Conservation (phyloP, 2,329 filamentous ascomycete species). For the Colletotrichum destructivum region DNA sequence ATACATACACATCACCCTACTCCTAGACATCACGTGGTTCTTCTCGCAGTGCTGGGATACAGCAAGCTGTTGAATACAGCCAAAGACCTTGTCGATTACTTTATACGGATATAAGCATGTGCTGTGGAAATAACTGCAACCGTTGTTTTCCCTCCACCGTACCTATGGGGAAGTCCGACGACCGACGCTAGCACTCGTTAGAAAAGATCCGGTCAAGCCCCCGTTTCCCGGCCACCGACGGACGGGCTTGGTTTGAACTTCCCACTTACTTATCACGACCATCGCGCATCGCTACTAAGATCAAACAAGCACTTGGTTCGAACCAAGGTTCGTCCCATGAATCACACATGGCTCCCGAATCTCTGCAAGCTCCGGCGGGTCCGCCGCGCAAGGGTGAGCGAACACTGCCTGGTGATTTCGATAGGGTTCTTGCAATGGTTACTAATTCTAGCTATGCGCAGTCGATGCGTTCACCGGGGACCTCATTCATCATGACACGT, state of each 20-base stretch:
- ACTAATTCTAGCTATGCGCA: slow-evolving; percentile 11
- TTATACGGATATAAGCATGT: too few relatives aligned
- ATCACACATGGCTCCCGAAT: slow-evolving; percentile 22
- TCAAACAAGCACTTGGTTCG: slow-evolving; percentile 33
- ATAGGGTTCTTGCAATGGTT: background rate
- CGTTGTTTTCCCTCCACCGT: too few relatives aligned
- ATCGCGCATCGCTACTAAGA: background rate
- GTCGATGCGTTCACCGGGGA: slow-evolving; percentile 47
- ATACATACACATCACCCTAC: too few relatives aligned
- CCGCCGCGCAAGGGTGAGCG: slow-evolving; percentile 37
- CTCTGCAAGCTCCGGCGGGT: slow-evolving; percentile 13
- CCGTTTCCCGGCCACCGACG: too few relatives aligned
- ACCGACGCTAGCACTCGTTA: slow-evolving; percentile 16
- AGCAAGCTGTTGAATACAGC: too few relatives aligned
- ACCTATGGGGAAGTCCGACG: slow-evolving; percentile 28
- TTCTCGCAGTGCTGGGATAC: too few relatives aligned
- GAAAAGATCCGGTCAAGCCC: background rate
- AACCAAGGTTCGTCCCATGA: background rate
- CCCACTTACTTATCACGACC: too few relatives aligned
- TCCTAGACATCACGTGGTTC: too few relatives aligned
- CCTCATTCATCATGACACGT: slow-evolving; percentile 64
- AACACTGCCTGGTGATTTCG: too few relatives aligned
- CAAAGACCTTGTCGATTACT: too few relatives aligned
- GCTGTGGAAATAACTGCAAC: too few relatives aligned
- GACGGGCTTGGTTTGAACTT: background rate